Evolutionary conservation across 2,329 filamentous ascomycete genomes (phyloP).

Genomic region (Penicillium frequentans): DNA sequence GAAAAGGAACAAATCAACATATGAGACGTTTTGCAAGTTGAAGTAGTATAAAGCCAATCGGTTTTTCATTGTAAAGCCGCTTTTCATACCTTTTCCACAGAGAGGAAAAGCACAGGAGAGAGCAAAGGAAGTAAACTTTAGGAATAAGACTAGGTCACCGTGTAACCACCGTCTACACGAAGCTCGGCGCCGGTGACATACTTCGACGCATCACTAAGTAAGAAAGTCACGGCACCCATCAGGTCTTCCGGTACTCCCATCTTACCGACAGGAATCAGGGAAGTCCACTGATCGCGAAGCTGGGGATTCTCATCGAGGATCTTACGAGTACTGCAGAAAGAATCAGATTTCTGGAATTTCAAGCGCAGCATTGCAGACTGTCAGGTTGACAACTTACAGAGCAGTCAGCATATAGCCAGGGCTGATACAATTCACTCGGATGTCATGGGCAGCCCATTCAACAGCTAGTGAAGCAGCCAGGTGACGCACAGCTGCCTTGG

Average conservation of each 20-base stretch:
- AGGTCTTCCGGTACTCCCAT: conserved; percentile 91
- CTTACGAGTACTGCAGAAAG: conserved; percentile 71
- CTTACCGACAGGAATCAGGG: conserved; percentile 86
- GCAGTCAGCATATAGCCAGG: conserved; percentile 97
- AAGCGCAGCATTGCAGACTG: not conserved
- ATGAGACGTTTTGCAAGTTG: not conserved
- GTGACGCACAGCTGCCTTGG: conserved; percentile 90
- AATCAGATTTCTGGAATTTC: not conserved
- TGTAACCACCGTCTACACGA: conserved; percentile 85
- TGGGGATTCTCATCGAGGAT: conserved; percentile 93
- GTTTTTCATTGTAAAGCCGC: not conserved
- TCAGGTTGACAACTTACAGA: conserved; percentile 61
- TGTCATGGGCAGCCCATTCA: conserved; percentile 85
- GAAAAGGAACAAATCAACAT: not conserved
- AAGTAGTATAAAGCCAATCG: not conserved
- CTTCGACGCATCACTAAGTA: conserved; percentile 74
- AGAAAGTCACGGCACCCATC: conserved; percentile 87
- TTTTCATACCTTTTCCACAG: too few relatives aligned
- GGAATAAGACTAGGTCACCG: conserved; percentile 60
- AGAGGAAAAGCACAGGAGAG: too few relatives aligned
- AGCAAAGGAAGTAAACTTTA: too few relatives aligned
- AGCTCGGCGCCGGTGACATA: conserved; percentile 77
- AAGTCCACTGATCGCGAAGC: conserved; percentile 86
- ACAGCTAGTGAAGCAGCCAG: conserved; percentile 84
- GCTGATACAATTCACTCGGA: conserved; percentile 92